Conservation (phyloP, 23 red algal genomes). For the Gracilariopsis chorda region DNA sequence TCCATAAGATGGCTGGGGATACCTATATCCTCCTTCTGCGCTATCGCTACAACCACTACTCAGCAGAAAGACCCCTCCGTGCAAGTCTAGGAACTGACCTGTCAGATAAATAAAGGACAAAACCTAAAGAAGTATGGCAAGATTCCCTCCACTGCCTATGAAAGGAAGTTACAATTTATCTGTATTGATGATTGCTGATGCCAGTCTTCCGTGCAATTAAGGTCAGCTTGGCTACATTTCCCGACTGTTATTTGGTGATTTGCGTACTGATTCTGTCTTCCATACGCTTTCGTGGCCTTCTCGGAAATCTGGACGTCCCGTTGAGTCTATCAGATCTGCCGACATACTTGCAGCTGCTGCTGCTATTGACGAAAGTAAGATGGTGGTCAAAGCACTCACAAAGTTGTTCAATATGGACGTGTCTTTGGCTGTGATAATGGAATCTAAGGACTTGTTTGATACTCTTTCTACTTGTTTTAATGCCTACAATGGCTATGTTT, state of each 20-base stretch:
- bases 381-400: not conserved
- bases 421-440: not conserved
- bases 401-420: not conserved
- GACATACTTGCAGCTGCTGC: not conserved
- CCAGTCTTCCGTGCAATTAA: not conserved
- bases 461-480: not conserved
- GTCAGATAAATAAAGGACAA: too few species aligned
- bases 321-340: not conserved
- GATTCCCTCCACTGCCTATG: too few species aligned
- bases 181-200: not conserved
- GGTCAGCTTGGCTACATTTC: not conserved
- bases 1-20: not conserved
- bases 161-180: not conserved
- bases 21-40: slow-evolving; percentile 1
- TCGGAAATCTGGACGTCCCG: not conserved
- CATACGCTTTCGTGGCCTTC: not conserved
- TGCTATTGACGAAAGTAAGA: not conserved
- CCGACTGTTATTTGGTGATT: not conserved
- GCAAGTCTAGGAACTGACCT: too few species aligned
- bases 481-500: not conserved
- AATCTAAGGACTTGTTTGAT: not conserved
- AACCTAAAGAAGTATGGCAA: too few species aligned
- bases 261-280: not conserved
- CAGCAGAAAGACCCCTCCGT: too few species aligned
- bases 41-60: too few species aligned